Conservation (phyloP, 345 rosid genomes). For the Citrus unshiu region DNA sequence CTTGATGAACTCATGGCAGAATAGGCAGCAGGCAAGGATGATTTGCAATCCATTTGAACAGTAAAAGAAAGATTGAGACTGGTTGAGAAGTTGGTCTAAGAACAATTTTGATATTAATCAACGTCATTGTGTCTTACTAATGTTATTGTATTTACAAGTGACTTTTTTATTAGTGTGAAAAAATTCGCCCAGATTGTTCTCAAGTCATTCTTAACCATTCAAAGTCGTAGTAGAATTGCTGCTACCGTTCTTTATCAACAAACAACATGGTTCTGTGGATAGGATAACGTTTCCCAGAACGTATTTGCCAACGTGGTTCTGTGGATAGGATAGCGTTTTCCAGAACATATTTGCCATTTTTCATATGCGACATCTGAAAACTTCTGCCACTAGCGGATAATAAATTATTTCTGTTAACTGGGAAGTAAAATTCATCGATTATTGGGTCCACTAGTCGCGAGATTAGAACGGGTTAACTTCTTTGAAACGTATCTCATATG, state of each 20-base stretch:
- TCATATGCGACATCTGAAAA: no score
- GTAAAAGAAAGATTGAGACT: background rate
- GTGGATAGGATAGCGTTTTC: no score
- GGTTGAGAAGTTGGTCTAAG: background rate
- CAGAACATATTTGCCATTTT: no score
- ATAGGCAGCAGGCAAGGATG: slow-evolving; percentile 48
- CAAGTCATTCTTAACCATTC: background rate
- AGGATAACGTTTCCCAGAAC: no score
- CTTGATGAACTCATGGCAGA: slow-evolving; percentile 93
- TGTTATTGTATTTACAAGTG: background rate
- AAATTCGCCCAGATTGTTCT: background rate
- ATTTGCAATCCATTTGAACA: slow-evolving; percentile 34
- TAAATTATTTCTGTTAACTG: no score
- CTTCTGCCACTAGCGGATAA: no score
- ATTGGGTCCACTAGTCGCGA: no score
- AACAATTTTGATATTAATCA: slow-evolving; percentile 21
- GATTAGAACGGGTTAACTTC: no score
- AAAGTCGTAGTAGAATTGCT: background rate
- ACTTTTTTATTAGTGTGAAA: background rate
- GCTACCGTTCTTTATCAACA: no score
- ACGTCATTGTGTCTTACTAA: background rate
- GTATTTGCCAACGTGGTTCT: no score
- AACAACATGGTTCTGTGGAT: no score
- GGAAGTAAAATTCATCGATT: no score
- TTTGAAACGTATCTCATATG: background rate